Conservation (phyloP, 306 rosid species). For the Comarum palustre region DNA sequence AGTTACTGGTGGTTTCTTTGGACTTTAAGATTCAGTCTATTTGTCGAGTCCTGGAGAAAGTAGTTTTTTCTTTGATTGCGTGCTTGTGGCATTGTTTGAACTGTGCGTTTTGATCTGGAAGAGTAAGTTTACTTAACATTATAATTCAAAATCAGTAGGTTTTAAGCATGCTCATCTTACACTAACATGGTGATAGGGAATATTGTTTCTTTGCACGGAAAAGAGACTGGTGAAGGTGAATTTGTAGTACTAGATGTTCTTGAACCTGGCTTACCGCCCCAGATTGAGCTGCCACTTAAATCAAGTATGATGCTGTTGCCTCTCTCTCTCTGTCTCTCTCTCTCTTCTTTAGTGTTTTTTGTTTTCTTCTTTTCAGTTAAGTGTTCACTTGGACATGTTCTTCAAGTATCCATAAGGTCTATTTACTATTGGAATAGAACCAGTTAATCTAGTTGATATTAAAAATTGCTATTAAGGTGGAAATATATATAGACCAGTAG, state of each 20-base stretch:
- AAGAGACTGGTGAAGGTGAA: conserved; percentile 65
- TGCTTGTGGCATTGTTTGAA: not conserved
- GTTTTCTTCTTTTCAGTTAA: not conserved
- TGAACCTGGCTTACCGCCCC: conserved; percentile 93
- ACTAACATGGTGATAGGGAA: conserved; percentile 46
- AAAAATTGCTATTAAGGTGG: not conserved
- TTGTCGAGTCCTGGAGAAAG: not conserved
- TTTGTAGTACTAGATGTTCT: conserved; percentile 75
- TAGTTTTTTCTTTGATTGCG: not conserved
- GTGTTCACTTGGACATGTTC: not conserved
- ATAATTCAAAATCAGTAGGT: not conserved
- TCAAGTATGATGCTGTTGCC: conserved; percentile 44
- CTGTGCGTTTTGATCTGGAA: not conserved
- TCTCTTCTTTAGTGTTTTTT: not conserved
- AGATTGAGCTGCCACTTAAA: conserved; percentile 64
- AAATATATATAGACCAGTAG: not conserved
- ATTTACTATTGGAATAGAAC: not conserved
- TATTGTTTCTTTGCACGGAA: conserved; percentile 78
- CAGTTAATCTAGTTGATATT: not conserved
- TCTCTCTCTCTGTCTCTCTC: not conserved
- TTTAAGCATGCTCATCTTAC: conserved; percentile 24
- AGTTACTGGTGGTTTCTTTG: not conserved
- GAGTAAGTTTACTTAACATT: not conserved
- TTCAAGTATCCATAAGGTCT: not conserved
- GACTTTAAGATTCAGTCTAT: not conserved